Conservation (phyloP, 257 asterid genomes). For the Buddleja alternifolia region DNA sequence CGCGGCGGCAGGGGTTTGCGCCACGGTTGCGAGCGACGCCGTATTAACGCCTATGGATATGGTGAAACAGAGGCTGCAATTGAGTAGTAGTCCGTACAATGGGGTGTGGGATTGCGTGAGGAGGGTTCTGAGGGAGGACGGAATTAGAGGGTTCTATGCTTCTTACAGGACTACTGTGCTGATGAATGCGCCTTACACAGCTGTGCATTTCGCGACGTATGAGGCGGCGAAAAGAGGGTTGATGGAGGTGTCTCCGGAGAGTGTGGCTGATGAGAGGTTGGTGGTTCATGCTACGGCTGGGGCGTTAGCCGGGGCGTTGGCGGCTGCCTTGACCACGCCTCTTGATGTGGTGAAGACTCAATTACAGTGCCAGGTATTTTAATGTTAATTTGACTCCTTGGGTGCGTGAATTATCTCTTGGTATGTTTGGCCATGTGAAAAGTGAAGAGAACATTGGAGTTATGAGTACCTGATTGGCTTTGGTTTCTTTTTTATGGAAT, state of each 20-base stretch:
- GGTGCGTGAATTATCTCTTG: background rate
- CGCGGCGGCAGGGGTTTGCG: constrained; percentile 80
- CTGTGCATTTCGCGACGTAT: constrained; percentile 86
- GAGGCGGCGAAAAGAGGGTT: constrained; percentile 86
- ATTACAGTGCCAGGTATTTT: constrained; percentile 90
- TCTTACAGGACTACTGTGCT: constrained; percentile 84
- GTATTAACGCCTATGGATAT: constrained; percentile 96
- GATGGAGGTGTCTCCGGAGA: constrained; percentile 67
- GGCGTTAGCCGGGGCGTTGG: constrained; percentile 94
- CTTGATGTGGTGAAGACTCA: constrained; percentile 97
- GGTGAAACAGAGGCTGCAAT: constrained; percentile 97
- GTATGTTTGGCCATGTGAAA: background rate
- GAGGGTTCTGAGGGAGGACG: constrained; percentile 84
- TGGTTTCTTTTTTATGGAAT: too few species aligned
- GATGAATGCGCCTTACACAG: constrained; percentile 97
- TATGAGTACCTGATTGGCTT: background rate
- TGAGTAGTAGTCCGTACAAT: constrained; percentile 76
- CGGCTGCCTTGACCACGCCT: constrained; percentile 85
- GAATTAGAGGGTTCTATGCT: constrained; percentile 74
- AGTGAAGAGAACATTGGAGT: background rate
- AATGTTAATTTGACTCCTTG: background rate
- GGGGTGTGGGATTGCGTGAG: constrained; percentile 82
- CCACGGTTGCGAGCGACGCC: constrained; percentile 89
- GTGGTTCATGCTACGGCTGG: constrained; percentile 95
- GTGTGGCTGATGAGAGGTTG: constrained; percentile 64